Percentiles rank a stretch among this genome's conserved stretches.
Evolutionary conservation across 2,329 filamentous ascomycete genomes (phyloP).

Genomic region (Zymoseptoria pseudotritici): DNA sequence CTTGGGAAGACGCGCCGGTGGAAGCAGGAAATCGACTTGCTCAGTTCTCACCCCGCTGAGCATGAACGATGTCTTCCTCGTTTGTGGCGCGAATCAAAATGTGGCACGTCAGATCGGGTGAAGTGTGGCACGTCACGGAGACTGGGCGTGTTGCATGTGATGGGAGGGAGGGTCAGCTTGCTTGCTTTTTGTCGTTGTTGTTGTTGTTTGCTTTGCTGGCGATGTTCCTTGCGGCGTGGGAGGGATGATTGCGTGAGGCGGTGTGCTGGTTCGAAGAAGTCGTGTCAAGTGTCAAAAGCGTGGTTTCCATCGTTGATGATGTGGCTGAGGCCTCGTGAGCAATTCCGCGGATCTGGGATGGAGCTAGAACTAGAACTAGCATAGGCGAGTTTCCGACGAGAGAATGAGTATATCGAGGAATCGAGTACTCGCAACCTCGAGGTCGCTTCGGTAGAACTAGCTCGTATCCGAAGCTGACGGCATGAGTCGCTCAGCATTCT

Average conservation of each 20-base stretch:
- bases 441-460: too few species aligned
- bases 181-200: neutral
- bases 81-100: slow-evolving; percentile 1
- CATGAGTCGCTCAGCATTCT: too few species aligned
- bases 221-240: neutral
- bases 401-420: neutral
- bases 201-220: neutral
- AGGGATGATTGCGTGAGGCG: neutral
- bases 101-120: neutral
- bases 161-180: neutral
- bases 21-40: neutral
- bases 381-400: neutral
- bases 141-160: too few species aligned
- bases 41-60: too few species aligned
- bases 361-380: neutral
- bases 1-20: neutral
- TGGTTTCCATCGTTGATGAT: neutral
- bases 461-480: too few species aligned
- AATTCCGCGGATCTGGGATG: neutral
- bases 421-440: neutral
- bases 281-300: neutral
- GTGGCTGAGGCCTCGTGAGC: neutral
- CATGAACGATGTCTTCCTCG: neutral
- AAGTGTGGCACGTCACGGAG: too few species aligned
- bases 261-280: neutral